Base-by-base conservation (phyloP, 2,329 filamentous ascomycete genomes). In the Colletotrichum spaethianum region DNA sequence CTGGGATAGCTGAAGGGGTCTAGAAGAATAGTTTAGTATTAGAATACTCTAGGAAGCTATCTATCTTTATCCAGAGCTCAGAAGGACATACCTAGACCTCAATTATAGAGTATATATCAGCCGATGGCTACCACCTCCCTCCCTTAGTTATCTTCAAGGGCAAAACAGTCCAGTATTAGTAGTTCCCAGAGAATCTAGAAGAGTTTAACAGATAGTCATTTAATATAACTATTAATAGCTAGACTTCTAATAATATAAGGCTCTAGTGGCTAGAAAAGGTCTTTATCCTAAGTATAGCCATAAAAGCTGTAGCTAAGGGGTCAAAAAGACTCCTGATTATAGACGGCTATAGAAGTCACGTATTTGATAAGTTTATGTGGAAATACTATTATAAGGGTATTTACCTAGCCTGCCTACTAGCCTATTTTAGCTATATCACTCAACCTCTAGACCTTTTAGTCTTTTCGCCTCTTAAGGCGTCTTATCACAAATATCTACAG, bases 101-200 rank as follows among this genome's bases (percentile, higher is more conserved):
- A 26, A 74, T 76, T 44, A 55, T 77, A 14, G 57, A 77, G 67
- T 74, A n/a, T 64, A 73, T 77, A 2, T 74, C 42, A 7, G 73
- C 70, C 1, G 63, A 18, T n/a, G 66, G 69, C 18, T 18, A 20
- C 8, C 14, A 44, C 11, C 44, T 75, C 8, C 3, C 23, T 5
- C 50, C 60, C 2, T 52, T 76, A 20, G 61, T 77, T 40, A 76
- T 77, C 11, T 77, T 77, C 48, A 75, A 75, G 46, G 69, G 71
- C 0, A 38, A 73, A 44, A 65, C 16, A 18, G 63, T 77, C 2
- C 42, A 75, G 66, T 26, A 69, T 1, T 48, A 71, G 28, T 76
- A 40, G 72, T 77, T 75, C 63, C 40, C 40, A 28, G 1, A 18
- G 20, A 26, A 74, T 18, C 33, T 38, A 28, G 1, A 18, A 18